A percentile compares a stretch with the other conserved stretches of the same genome.
phyloP scores from a whole-genome alignment of 2,329 filamentous ascomycete genomes.

The Harringtonia aguacate region DNA sequence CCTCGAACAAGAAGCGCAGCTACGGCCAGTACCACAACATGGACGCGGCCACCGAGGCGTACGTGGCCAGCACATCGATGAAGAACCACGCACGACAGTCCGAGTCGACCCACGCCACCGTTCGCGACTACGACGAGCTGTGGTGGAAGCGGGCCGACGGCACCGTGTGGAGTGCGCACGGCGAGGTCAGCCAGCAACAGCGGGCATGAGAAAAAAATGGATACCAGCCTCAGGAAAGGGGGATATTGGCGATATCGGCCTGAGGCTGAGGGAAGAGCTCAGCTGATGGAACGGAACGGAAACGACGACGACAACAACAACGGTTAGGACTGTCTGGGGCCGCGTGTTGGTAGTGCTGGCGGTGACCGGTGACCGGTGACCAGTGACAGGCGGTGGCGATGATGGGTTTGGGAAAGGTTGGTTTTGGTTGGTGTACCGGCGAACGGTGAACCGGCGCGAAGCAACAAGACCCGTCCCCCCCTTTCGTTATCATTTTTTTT shows the following conservation, averaged over 20 bases:
- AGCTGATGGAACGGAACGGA: too few relatives aligned
- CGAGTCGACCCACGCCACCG: background rate
- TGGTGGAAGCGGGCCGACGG: constrained; percentile 14
- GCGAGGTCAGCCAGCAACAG: constrained; percentile 3
- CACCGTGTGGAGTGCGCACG: constrained; percentile 9
- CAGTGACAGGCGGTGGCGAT: too few relatives aligned
- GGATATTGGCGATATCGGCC: too few relatives aligned
- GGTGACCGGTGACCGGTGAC: too few relatives aligned
- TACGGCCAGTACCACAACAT: constrained; percentile 12
- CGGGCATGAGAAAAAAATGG: constrained; percentile 2
- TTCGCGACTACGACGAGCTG: constrained; percentile 7
- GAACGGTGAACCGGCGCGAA: too few relatives aligned
- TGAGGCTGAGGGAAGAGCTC: too few relatives aligned
- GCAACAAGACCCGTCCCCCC: background rate
- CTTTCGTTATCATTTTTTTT: background rate
- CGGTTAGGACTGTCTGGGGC: too few relatives aligned
- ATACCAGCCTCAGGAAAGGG: too few relatives aligned
- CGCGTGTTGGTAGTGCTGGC: too few relatives aligned
- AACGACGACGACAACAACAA: too few relatives aligned
- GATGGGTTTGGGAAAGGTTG: too few relatives aligned
- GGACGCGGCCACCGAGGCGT: constrained; percentile 3
- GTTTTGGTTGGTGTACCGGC: too few relatives aligned
- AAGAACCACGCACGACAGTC: constrained; percentile 13
- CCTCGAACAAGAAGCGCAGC: constrained; percentile 10
- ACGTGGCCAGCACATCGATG: constrained; percentile 1